These are phyloP conservation scores for Botrytis fabae DNA, from an alignment of 2,329 filamentous ascomycete species.

Conservation along the genomic window DNA sequence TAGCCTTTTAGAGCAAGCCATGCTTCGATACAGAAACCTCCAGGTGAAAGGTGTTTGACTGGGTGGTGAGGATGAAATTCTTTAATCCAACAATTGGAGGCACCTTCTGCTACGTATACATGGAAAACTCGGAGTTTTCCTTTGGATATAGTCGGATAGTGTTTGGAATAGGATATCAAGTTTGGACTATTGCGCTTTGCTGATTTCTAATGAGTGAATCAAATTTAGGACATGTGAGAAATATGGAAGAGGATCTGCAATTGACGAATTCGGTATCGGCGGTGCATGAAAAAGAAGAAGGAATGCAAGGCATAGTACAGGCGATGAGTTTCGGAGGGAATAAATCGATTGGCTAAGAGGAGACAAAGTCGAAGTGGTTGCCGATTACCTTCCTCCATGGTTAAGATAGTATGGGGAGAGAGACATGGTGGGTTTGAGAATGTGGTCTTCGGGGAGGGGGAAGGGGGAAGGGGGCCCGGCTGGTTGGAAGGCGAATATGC, in stretches of 20 bases:
- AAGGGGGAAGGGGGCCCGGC: background rate
- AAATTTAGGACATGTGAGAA: conserved; percentile 29
- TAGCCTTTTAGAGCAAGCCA: conserved; percentile 23
- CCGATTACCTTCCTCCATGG: too few relatives aligned
- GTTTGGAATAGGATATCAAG: conserved; percentile 25
- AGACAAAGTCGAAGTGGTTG: conserved; percentile 31
- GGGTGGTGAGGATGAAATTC: background rate
- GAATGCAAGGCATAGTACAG: conserved; percentile 35
- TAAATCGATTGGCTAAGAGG: conserved; percentile 33
- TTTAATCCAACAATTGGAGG: background rate
- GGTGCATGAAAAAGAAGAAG: conserved; percentile 31
- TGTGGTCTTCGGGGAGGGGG: background rate
- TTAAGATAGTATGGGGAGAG: background rate
- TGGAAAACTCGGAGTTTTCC: conserved; percentile 35
- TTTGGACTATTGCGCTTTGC: conserved; percentile 33
- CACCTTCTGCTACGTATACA: conserved; percentile 14
- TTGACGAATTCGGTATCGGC: background rate
- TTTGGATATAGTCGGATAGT: conserved; percentile 35
- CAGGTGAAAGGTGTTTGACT: background rate
- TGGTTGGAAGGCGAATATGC: background rate
- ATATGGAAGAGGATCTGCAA: conserved; percentile 28
- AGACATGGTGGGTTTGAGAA: background rate
- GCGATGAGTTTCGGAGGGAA: conserved; percentile 36
- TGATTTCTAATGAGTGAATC: conserved; percentile 29
- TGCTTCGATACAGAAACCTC: too few relatives aligned